Evolutionary conservation across 1,284 basidiomycete genomes (phyloP), one percentile per base, ranked within the genome.

Genomic region (Ganoderma resinaceum): DNA sequence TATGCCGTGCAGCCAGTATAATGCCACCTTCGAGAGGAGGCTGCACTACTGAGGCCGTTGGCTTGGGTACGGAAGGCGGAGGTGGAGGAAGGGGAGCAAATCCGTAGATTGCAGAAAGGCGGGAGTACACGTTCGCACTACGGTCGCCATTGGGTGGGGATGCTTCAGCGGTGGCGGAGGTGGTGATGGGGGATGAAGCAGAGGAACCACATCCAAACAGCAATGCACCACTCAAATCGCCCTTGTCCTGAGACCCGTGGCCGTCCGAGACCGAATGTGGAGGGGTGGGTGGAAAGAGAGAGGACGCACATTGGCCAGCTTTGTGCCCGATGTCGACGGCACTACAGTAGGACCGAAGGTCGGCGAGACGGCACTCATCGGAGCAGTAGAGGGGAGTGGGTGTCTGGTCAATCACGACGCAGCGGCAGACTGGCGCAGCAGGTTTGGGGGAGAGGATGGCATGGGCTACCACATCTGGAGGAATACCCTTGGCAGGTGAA

Each of bases 321-420:
- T 84, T 76, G 78, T 82, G 87, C 72, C 86, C 78, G 77, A 84
- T 79, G 58, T 83, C 81, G 57, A 84, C 76, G 68, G 78, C 80
- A 62, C 81, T 80, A 46, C 81, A 78, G 53, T 74, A 76, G 72
- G 79, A 80, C 75, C 82, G 81, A 72, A 88, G 76, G 78, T 93
- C 91, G 52, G 80, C 80, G 53, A 89, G 78, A 70, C 86, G 84
- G 78, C 92, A 94, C 76, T 89, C 86, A 71, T 92, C 90, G 2
- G 91, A 93, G 80, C 92, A 94, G 80, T 94, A 94, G 70, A 94
- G 85, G 29, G 92, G 91, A 1, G 87, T 87, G 11, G 90, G 92
- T 1, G 84, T 83, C 77, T 91, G 91, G 81, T 93, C 91, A 80
- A 94, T 93, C 79, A 93, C 82, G 5, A 87, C 89, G 52, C 87